phyloP scores from a whole-genome alignment of 2,329 filamentous ascomycete genomes.

The Magnaporthiopsis rhizophila region DNA sequence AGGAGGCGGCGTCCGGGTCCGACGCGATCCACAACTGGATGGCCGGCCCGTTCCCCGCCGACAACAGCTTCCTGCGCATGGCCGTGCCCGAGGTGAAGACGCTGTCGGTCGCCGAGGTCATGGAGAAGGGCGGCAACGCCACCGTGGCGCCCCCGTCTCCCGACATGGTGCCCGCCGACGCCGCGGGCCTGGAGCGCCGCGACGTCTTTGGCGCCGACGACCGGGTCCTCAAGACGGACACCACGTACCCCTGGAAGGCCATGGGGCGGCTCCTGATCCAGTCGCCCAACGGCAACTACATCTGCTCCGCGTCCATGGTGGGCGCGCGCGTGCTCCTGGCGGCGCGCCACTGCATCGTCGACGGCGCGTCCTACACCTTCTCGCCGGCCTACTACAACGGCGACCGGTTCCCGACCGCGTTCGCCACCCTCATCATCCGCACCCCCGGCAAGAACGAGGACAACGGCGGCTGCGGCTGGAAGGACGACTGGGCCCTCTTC shows the following conservation, averaged over 20 bases:
- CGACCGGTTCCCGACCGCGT: slow-evolving; percentile 1
- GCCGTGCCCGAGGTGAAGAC: neutral
- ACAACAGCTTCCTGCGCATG: neutral
- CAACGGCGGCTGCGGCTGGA: neutral
- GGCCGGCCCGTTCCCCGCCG: neutral
- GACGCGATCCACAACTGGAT: neutral
- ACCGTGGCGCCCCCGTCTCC: neutral
- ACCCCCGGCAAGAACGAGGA: neutral
- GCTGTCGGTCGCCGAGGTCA: neutral
- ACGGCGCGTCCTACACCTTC: slow-evolving; percentile 6
- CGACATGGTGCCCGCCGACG: neutral
- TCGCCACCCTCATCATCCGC: neutral
- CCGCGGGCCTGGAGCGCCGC: neutral
- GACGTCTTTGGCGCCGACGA: slow-evolving; percentile 1
- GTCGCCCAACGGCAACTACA: neutral
- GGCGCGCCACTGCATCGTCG: slow-evolving; percentile 4
- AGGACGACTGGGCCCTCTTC: slow-evolving; percentile 7
- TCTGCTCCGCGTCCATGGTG: slow-evolving; percentile 5
- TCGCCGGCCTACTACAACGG: slow-evolving; percentile 5
- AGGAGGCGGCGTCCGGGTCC: neutral
- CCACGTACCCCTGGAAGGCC: neutral
- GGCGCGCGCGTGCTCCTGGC: neutral
- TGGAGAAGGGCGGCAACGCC: neutral
- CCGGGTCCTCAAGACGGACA: slow-evolving; percentile 1
- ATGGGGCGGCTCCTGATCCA: slow-evolving; percentile 3